Conservation (phyloP, 768 basidiomycete genomes). For the Agrocybe praecox region DNA sequence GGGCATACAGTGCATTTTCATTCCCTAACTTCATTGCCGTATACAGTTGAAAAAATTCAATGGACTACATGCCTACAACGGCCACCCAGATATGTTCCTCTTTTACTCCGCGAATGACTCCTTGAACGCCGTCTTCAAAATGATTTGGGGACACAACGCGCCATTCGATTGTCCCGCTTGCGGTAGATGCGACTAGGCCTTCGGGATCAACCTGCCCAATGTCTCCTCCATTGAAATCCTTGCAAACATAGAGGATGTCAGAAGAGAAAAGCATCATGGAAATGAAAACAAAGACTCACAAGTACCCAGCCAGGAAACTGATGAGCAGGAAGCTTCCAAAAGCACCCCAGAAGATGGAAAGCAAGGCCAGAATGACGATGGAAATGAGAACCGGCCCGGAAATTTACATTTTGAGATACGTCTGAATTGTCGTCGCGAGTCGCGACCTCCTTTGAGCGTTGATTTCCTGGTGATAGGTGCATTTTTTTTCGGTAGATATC, state of each 20-base stretch:
- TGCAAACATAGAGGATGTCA: not conserved
- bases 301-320: constrained; percentile 48
- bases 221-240: constrained; percentile 65
- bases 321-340: constrained; percentile 45
- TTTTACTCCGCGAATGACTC: constrained; percentile 42
- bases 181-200: constrained; percentile 30
- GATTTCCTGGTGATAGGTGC: constrained; percentile 15
- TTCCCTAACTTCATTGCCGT: constrained; percentile 53
- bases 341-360: constrained; percentile 61
- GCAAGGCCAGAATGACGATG: constrained; percentile 46
- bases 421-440: constrained; percentile 28
- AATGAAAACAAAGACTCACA: constrained; percentile 4
- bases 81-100: constrained; percentile 55
- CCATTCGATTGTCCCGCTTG: constrained; percentile 31
- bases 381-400: constrained; percentile 35
- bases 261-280: constrained; percentile 28
- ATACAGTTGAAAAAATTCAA: constrained; percentile 35
- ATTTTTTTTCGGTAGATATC: constrained; percentile 15
- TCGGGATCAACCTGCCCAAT: constrained; percentile 53
- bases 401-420: constrained; percentile 48
- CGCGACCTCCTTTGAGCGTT: constrained; percentile 23
- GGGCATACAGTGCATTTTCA: constrained; percentile 59
- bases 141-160: constrained; percentile 32
- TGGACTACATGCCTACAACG: constrained; percentile 45
- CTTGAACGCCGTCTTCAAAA: constrained; percentile 43